Evolutionary conservation across 176 grass and related monocot species (phyloP), one percentile per base, ranked within the genome.

Genomic region (Elaeis guineensis): DNA sequence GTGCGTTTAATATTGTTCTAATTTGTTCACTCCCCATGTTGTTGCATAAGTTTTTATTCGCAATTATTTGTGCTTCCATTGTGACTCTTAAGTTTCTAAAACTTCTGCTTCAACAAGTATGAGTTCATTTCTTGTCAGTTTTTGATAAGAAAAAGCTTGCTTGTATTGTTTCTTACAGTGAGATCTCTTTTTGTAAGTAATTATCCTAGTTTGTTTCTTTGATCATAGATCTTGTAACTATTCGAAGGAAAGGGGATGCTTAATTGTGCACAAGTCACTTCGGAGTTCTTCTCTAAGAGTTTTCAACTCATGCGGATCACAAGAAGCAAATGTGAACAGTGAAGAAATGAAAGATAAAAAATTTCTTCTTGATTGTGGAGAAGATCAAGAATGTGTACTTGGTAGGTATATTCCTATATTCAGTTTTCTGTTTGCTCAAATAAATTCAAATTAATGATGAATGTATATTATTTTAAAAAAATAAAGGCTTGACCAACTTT

Each of bases 341-440:
- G 59, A 73, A 63, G 70, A 63, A 62, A 44, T 54, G 19, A 73
- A 73, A 63, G 51, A 63, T 63, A 62, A 73, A 6, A 62, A 73
- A 6, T 25, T 63, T 63, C 59, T 73, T 19, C 63, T 73, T 49
- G 70, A 73, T 55, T 73, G 59, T 55, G 59, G 59, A 24, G 9
- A 50, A 32, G 70, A 73, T 24, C 70, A 56, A 63, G 70, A 73
- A 55, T 73, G 70, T 63, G 59, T 73, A 49, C 24, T 73, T 63
- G 70, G 59, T 73, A 63, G 19, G 70, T 24, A 24, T 30, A 54
- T 55, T 54, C 25, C 17, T 56, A 39, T 49, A 52, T 2, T 39
- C 55, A 17, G 32, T 17, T 6, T 70, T 19, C 8, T 19, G 32
- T 44, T 14, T 12, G 11, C 35, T 12, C 35, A 12, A 44, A 2